Percentiles rank a stretch among this genome's conserved stretches.
phyloP scores from a whole-genome alignment of 2,329 filamentous ascomycete genomes.

The Didymella sp. region DNA sequence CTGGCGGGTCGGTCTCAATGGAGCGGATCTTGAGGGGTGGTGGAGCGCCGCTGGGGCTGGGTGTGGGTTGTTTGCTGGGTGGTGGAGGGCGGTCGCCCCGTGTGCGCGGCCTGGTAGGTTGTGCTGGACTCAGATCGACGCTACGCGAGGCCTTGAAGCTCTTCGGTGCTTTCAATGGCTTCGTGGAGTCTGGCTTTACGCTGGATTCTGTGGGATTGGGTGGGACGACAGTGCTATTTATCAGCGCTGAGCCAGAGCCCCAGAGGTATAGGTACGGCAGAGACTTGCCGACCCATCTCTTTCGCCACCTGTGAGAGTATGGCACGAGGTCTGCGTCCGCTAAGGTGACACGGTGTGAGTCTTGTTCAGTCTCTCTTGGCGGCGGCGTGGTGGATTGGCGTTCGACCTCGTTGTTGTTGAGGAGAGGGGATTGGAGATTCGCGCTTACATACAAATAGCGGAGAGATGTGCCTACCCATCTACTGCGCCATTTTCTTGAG shows the following conservation, averaged over 20 bases:
- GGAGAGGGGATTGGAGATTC: neutral
- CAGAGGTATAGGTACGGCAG: slow-evolving; percentile 1
- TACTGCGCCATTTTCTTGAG: neutral
- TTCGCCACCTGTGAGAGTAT: neutral
- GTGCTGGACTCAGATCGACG: too few species aligned
- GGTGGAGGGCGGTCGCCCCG: too few species aligned
- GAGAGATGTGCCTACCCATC: neutral
- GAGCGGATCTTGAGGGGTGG: neutral
- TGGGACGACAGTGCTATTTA: neutral
- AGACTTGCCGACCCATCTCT: neutral
- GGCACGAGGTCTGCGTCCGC: too few species aligned
- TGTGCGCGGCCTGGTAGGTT: too few species aligned
- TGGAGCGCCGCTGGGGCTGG: neutral
- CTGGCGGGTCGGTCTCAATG: neutral
- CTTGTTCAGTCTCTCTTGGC: neutral
- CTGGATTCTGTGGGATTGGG: neutral
- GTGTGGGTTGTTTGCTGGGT: too few species aligned
- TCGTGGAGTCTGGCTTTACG: too few species aligned
- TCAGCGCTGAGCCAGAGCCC: neutral
- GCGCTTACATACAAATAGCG: neutral
- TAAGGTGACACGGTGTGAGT: too few species aligned
- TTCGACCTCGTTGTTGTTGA: neutral
- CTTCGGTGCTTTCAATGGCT: too few species aligned
- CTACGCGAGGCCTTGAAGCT: too few species aligned
- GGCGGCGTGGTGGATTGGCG: neutral